Base-by-base conservation (phyloP, 1,284 basidiomycete species). In the Sutorius eximius region DNA sequence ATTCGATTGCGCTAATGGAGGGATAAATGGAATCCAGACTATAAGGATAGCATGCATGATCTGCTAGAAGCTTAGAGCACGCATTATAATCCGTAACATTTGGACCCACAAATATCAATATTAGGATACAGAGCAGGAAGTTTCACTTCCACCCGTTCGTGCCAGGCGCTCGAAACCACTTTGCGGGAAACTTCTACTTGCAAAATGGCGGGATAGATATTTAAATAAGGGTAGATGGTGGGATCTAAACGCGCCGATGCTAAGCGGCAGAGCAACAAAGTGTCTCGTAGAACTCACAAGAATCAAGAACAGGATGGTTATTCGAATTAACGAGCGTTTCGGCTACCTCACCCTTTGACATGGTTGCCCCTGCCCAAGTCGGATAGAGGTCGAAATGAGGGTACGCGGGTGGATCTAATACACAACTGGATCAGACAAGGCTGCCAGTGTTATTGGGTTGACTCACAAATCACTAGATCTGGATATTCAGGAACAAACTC, bases 341-440 rank as follows among this genome's bases (percentile, higher is more conserved):
- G 3, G 42, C 36, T 22, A n/a, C 32, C 22, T 53, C 43, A 18
- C 24, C 16, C 38, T 34, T 47, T n/a, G 5, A 46, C 33, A 29
- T 16, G 24, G 45, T 15, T 37, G 1, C n/a, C 4, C 52, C 56
- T 34, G 38, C 46, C 45, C 38, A 30, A 24, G 48, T 56, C 6
- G 80, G 78, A 48, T 81, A 81, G 33, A 81, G 61, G 34, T 79
- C 73, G 38, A 81, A 73, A 63, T 72, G 58, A 49, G 80, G 79
- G 59, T 81, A 81, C 10, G 68, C 70, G 11, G 71, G 55, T 16
- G 68, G 65, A 59, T 78, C 80, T 78, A 51, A 13, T 9, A 3
- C 22, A 24, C 20, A 49, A 45, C 15, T 34, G 13, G 20, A 42
- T 70, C 29, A 68, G 56, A 41, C 15, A 29, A 24, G 49, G 27